These are phyloP conservation scores for Hypomyces rosellus DNA, from an alignment of 2,329 filamentous ascomycete species.

Conservation along the genomic window DNA sequence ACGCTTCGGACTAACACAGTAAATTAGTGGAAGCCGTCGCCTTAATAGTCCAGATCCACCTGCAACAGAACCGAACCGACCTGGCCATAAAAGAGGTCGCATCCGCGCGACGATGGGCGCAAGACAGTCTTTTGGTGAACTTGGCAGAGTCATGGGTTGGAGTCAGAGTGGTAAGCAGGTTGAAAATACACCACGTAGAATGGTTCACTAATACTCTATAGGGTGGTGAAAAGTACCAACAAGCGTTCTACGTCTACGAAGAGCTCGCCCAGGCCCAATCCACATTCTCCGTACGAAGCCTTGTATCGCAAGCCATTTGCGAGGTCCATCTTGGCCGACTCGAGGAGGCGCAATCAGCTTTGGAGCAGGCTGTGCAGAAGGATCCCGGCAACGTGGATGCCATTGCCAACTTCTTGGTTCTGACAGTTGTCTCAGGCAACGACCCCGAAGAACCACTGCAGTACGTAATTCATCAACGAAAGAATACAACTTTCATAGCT, in stretches of 20 bases:
- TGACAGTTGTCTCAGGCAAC: conserved; percentile 72
- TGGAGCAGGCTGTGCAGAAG: conserved; percentile 73
- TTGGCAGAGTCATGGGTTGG: conserved; percentile 94
- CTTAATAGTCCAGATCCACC: conserved; percentile 84
- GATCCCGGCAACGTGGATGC: conserved; percentile 66
- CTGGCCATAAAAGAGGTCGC: conserved; percentile 84
- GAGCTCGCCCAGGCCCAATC: conserved; percentile 85
- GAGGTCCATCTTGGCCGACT: conserved; percentile 85
- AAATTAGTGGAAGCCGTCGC: conserved; percentile 66
- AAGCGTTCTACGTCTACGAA: conserved; percentile 95
- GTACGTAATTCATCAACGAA: conserved; percentile 39
- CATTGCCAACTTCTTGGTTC: conserved; percentile 75
- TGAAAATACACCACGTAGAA: not conserved
- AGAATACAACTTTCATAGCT: conserved; percentile 14
- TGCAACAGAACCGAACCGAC: conserved; percentile 86
- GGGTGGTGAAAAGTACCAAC: conserved; percentile 94
- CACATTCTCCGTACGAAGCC: conserved; percentile 66
- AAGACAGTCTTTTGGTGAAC: conserved; percentile 90
- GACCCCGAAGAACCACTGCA: conserved; percentile 54
- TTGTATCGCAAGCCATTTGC: conserved; percentile 83
- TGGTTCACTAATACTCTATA: conserved; percentile 33
- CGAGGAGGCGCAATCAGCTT: conserved; percentile 81
- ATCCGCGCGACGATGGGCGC: conserved; percentile 84
- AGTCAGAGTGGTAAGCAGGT: conserved; percentile 61
- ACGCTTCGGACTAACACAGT: not conserved